Evolutionary conservation across 495 filamentous ascomycete species (phyloP).

Genomic region (Aspergillus diversus): DNA sequence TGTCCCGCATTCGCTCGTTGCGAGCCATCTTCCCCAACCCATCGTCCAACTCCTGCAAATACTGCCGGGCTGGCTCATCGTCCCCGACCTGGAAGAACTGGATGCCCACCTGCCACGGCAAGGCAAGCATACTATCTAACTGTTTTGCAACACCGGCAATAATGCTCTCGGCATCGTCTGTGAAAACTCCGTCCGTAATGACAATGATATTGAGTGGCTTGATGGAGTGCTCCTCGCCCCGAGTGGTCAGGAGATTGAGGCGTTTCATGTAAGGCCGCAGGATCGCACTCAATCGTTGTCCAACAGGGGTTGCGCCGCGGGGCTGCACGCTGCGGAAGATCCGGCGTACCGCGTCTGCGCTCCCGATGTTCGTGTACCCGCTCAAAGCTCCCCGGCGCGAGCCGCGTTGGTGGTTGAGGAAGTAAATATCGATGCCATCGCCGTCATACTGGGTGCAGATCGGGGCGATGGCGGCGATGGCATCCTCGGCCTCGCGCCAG

Average conservation of each 20-base stretch:
- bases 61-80: slow-evolving; percentile 64
- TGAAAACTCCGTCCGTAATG: slow-evolving; percentile 87
- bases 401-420: slow-evolving; percentile 70
- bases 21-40: slow-evolving; percentile 56
- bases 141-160: slow-evolving; percentile 69
- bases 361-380: slow-evolving; percentile 62
- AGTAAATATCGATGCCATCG: slow-evolving; percentile 95
- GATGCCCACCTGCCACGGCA: slow-evolving; percentile 86
- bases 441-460: slow-evolving; percentile 82
- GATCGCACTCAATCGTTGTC: slow-evolving; percentile 71
- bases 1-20: slow-evolving; percentile 70
- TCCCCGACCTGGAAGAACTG: slow-evolving; percentile 97
- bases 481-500: slow-evolving; percentile 77
- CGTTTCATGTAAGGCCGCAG: slow-evolving; percentile 68
- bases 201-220: slow-evolving; percentile 94
- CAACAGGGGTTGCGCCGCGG: slow-evolving; percentile 72
- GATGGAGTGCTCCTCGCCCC: slow-evolving; percentile 43
- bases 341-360: slow-evolving; percentile 53
- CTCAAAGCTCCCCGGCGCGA: slow-evolving; percentile 29
- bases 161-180: slow-evolving; percentile 76
- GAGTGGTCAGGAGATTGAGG: slow-evolving; percentile 42
- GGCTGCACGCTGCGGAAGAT: slow-evolving; percentile 73
- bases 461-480: slow-evolving; percentile 76
- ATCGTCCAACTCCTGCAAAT: slow-evolving; percentile 80
- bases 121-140: slow-evolving; percentile 72